Base-by-base conservation (phyloP, 352 stramenopile genomes). In the Phytophthora citricola region DNA sequence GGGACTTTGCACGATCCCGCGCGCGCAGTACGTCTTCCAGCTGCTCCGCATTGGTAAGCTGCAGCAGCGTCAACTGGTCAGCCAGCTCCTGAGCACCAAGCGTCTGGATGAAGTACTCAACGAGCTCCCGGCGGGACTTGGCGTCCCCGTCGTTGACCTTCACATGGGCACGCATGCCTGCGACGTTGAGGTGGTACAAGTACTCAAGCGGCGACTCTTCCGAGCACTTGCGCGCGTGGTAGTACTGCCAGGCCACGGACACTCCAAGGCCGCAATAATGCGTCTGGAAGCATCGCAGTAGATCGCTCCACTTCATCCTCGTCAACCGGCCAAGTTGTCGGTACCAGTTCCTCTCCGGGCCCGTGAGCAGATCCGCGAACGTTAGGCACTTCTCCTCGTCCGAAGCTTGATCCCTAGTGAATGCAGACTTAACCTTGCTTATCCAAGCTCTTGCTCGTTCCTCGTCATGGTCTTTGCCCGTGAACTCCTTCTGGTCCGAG, bases 31-130 rank as follows among this genome's bases (percentile, higher is more conserved):
- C 41, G 36, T 56, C 27, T 36, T 69, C 53, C 10, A 63, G 24
- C 0, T 22, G 22, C 0, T 49, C 31, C 0, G 55, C 55, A 14
- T 71, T 55, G 1, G 40, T 0, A 7, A 65, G 4, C 1, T 31
- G 27, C 0, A 62, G 22, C 17, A 60, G 5, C 3, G 31, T 34
- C 1, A 71, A 11, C 5, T 49, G 49, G 2, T 62, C 41, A 0
- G 46, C 61, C 8, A 63, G 22, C 2, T 69, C 60, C 0, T 11
- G 45, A 34, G 59, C 60, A 24, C 50, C 46, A 1, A 69, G 17
- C 2, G 60, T 69, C 22, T 64, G 48, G 39, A 71, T 50, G 44
- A 59, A 66, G 27, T 66, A 43, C 10, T 65, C 41, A 2, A 64
- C 54, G 24, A 62, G 62, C 10, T 69, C 61, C 0, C 39, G 61